These are phyloP conservation scores for Melaleuca alternifolia DNA, from an alignment of 345 rosid species.

Conservation along the genomic window DNA sequence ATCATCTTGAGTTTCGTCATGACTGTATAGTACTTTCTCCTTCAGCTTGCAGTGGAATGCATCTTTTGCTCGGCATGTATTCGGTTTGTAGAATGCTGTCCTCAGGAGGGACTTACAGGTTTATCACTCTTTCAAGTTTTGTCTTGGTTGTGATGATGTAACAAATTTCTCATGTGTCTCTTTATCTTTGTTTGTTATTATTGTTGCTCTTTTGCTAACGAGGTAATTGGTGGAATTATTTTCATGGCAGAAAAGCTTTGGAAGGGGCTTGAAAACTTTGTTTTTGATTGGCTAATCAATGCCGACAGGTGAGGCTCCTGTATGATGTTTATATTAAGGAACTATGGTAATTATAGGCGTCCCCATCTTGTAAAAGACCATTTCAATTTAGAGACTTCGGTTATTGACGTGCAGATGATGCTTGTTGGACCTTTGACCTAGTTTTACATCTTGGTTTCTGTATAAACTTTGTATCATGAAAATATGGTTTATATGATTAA, in stretches of 20 bases:
- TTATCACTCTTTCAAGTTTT: slow-evolving; percentile 1
- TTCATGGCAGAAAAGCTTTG: slow-evolving; percentile 84
- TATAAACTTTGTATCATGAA: neutral
- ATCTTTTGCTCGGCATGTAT: slow-evolving; percentile 99
- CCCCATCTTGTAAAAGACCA: neutral
- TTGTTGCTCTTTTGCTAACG: slow-evolving; percentile 1
- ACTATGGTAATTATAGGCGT: neutral
- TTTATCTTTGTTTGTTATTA: neutral
- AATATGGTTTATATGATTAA: neutral
- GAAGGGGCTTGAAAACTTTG: slow-evolving; percentile 99
- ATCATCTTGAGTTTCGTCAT: neutral
- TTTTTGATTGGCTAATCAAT: slow-evolving; percentile 95
- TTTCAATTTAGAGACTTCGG: neutral
- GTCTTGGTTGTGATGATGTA: slow-evolving; percentile 1
- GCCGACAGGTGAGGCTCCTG: slow-evolving; percentile 71
- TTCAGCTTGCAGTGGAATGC: slow-evolving; percentile 99
- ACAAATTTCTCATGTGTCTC: neutral
- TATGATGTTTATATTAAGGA: neutral
- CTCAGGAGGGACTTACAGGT: slow-evolving; percentile 98
- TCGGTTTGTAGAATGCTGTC: slow-evolving; percentile 96
- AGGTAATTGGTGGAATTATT: slow-evolving; percentile 4
- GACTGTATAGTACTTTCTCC: neutral
- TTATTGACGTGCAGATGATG: neutral
- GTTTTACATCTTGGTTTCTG: neutral
- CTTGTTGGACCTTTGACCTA: neutral